Conservation (phyloP, 2,329 filamentous ascomycete genomes). For the Penicillium sp. region DNA sequence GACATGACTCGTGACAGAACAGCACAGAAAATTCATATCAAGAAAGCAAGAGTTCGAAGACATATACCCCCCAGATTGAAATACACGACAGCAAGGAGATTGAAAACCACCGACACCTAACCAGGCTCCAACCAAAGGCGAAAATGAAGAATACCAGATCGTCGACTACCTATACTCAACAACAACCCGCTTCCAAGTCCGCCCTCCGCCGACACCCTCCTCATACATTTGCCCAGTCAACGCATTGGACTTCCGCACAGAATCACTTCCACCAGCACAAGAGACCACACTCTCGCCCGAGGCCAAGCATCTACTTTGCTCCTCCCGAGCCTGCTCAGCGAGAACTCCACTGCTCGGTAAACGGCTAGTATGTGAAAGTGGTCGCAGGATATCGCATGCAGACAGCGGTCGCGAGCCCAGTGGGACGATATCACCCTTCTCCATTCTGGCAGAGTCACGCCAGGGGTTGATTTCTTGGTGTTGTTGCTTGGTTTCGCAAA, state of each 20-base stretch:
- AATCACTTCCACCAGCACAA: neutral
- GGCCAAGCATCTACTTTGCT: neutral
- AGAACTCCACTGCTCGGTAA: conserved; percentile 23
- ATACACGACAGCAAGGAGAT: too few relatives aligned
- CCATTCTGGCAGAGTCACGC: conserved; percentile 11
- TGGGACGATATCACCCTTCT: conserved; percentile 10
- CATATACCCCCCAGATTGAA: neutral
- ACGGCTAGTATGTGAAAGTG: conserved; percentile 16
- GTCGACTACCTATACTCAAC: conserved; percentile 35
- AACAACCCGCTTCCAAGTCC: conserved; percentile 36
- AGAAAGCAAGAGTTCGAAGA: neutral
- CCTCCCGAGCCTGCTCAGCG: conserved; percentile 18
- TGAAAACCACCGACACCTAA: too few relatives aligned
- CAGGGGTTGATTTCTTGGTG: neutral
- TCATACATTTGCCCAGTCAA: conserved; percentile 33
- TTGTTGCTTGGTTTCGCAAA: neutral
- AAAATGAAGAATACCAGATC: neutral
- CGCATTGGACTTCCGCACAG: conserved; percentile 31
- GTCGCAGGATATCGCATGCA: conserved; percentile 21
- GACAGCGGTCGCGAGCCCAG: conserved; percentile 6
- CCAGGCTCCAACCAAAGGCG: neutral
- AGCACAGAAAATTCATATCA: neutral
- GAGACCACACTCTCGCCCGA: too few relatives aligned
- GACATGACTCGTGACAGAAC: conserved; percentile 12
- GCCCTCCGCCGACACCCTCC: conserved; percentile 29